These are phyloP conservation scores for Claviceps quebecensis DNA, from an alignment of 2,329 filamentous ascomycete genomes.

Conservation along the genomic window DNA sequence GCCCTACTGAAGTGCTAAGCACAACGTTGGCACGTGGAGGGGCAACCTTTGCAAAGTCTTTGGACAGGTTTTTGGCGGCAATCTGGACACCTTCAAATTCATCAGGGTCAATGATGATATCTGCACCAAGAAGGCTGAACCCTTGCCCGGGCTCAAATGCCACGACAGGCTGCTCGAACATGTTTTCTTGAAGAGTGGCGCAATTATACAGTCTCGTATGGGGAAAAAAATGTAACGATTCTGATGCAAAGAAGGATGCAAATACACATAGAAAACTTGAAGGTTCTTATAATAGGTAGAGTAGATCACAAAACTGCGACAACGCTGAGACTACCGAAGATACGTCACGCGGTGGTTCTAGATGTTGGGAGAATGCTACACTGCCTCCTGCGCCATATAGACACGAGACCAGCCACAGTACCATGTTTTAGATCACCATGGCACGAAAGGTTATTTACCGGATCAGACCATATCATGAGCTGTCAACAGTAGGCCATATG, in stretches of 20 bases:
- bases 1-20: constrained; percentile 1
- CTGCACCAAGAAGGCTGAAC: constrained; percentile 16
- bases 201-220: background rate
- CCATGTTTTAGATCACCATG: background rate
- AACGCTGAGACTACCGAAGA: background rate
- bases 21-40: constrained; percentile 5
- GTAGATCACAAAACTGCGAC: background rate
- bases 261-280: background rate
- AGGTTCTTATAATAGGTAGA: too few relatives aligned
- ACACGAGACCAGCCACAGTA: constrained; percentile 1
- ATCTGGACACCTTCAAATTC: constrained; percentile 20
- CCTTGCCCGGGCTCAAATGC: constrained; percentile 11
- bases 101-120: constrained; percentile 16
- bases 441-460: background rate
- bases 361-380: constrained; percentile 2
- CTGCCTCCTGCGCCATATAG: background rate
- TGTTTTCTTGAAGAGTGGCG: constrained; percentile 1
- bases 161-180: constrained; percentile 15
- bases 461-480: background rate
- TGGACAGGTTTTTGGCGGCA: constrained; percentile 17
- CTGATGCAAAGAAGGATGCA: background rate
- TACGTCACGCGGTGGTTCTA: constrained; percentile 1
- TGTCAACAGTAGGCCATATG: background rate
- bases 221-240: background rate
- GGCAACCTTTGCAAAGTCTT: constrained; percentile 15